phyloP scores from a whole-genome alignment of 2,329 filamentous ascomycete genomes.

The Fusarium mundagurra region DNA sequence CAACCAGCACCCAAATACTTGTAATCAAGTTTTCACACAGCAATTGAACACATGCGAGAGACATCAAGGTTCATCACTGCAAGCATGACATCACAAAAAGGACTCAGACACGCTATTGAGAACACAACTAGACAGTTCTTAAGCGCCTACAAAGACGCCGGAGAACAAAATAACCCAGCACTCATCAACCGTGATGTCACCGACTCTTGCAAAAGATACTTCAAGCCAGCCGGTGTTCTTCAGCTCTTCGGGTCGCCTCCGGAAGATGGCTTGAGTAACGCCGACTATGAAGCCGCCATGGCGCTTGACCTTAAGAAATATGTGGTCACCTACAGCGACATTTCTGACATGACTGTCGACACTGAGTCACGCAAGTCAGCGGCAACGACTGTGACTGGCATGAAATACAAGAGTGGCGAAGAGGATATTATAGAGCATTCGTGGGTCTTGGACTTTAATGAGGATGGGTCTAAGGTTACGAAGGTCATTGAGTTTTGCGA shows the following conservation, averaged over 20 bases:
- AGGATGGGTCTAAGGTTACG: conserved; percentile 17
- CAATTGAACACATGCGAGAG: accelerated
- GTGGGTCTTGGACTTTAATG: conserved; percentile 14
- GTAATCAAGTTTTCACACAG: not conserved
- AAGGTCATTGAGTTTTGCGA: conserved; percentile 30
- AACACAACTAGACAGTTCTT: not conserved
- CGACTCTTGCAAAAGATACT: conserved; percentile 6
- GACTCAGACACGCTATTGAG: conserved; percentile 5
- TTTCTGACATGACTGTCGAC: conserved; percentile 12
- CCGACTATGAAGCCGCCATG: conserved; percentile 9
- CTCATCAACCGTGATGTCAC: conserved; percentile 26
- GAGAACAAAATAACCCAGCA: conserved; percentile 7
- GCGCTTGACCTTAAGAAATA: conserved; percentile 7
- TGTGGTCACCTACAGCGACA: not conserved
- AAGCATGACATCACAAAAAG: not conserved
- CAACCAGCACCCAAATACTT: accelerated
- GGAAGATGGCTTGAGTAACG: not conserved
- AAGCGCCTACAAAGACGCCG: conserved; percentile 9
- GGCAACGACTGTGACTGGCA: not conserved
- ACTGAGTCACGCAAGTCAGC: conserved; percentile 5
- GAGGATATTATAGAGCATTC: conserved; percentile 6
- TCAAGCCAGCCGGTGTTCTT: conserved; percentile 7
- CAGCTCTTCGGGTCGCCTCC: not conserved
- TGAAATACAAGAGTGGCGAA: conserved; percentile 9
- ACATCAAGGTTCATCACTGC: not conserved